A percentile compares a stretch with the other conserved stretches of the same genome.
phyloP scores from a whole-genome alignment of 1,284 basidiomycete species.

The Tilletia indica region DNA sequence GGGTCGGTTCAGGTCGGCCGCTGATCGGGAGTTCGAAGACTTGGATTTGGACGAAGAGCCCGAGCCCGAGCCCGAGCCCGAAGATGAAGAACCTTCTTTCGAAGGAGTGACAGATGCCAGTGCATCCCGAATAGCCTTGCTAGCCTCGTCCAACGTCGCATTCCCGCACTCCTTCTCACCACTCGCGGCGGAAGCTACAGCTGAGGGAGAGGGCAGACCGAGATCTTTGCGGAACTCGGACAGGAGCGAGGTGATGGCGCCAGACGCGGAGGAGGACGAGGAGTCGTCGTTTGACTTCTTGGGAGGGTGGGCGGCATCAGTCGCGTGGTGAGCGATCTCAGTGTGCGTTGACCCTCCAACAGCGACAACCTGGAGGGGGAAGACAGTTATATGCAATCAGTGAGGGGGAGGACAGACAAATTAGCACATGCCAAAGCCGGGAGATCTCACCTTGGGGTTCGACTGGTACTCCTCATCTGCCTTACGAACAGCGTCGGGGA shows the following conservation, averaged over 20 bases:
- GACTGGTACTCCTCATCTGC: conserved; percentile 12
- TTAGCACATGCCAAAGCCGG: neutral
- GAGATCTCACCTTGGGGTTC: conserved; percentile 6
- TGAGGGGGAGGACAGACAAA: neutral
- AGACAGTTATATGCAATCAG: too few species aligned
- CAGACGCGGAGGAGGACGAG: neutral
- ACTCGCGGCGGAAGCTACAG: neutral
- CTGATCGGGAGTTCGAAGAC: conserved; percentile 17
- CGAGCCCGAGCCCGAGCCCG: too few species aligned
- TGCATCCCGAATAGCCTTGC: neutral
- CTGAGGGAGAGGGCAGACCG: conserved; percentile 23
- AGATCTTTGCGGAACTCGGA: conserved; percentile 16
- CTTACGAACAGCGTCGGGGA: conserved; percentile 6
- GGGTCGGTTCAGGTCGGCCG: conserved; percentile 54
- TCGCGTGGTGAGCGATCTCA: conserved; percentile 6
- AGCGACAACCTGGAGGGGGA: neutral
- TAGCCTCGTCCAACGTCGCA: neutral
- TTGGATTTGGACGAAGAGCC: too few species aligned
- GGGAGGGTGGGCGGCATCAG: neutral
- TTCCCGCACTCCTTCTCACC: conserved; percentile 3
- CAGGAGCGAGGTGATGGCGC: neutral
- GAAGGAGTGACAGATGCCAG: neutral
- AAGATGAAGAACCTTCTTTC: conserved; percentile 18
- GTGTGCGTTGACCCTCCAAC: conserved; percentile 3
- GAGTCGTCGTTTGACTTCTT: neutral